Conservation (phyloP, 2,329 filamentous ascomycete genomes). For the Fusarium sp. region DNA sequence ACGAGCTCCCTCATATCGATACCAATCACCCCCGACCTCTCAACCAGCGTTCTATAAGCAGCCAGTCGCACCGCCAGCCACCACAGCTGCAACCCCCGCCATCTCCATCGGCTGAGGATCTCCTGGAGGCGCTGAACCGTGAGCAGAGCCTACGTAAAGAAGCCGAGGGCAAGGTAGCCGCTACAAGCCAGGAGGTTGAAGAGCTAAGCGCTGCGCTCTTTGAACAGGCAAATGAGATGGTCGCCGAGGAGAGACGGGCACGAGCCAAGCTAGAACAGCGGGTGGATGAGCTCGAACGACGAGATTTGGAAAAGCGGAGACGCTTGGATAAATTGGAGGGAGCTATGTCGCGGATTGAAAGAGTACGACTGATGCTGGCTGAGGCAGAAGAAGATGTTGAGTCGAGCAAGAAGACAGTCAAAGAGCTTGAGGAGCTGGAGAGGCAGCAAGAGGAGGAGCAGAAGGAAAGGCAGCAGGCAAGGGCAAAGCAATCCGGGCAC, state of each 20-base stretch:
- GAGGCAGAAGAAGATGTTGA: conserved; percentile 50
- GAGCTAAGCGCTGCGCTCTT: conserved; percentile 83
- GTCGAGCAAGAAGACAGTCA: conserved; percentile 38
- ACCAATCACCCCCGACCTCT: conserved; percentile 33
- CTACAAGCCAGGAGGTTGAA: conserved; percentile 80
- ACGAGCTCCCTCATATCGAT: conserved; percentile 49
- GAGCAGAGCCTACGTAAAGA: conserved; percentile 77
- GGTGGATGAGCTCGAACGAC: conserved; percentile 76
- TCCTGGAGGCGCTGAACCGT: conserved; percentile 75
- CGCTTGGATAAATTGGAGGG: conserved; percentile 80
- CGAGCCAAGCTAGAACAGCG: conserved; percentile 80
- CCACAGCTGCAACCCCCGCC: conserved; percentile 31
- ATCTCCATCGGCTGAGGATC: conserved; percentile 60
- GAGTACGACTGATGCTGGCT: conserved; percentile 74
- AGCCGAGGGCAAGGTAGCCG: conserved; percentile 77
- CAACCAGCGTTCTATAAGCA: conserved; percentile 39
- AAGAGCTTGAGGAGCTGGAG: conserved; percentile 39
- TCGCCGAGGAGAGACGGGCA: conserved; percentile 80
- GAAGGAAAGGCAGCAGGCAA: conserved; percentile 27
- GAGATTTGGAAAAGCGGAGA: conserved; percentile 78
- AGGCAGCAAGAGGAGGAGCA: conserved; percentile 38
- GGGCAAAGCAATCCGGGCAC: background rate
- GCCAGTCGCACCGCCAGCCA: conserved; percentile 31
- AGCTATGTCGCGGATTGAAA: conserved; percentile 79
- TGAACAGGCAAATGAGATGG: conserved; percentile 90